Base-by-base conservation (phyloP, 768 basidiomycete genomes). In the Trametes punicea region DNA sequence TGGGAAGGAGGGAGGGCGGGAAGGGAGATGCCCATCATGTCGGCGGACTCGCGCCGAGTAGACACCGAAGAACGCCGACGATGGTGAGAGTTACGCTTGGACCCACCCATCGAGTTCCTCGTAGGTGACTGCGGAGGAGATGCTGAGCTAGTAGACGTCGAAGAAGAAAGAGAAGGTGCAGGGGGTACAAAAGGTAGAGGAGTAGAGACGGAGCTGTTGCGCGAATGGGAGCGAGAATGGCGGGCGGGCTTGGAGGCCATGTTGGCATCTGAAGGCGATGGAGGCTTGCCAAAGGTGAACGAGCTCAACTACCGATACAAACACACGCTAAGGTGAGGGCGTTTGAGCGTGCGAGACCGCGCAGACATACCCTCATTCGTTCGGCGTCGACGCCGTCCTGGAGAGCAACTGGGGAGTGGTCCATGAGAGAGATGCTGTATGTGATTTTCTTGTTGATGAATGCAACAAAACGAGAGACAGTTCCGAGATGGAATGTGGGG, bases 11-110 rank as follows among this genome's bases (percentile, higher is more conserved):
- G 82, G 23, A 90, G 77, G 57, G 55, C 85, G 11, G 88, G 84
- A 34, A 89, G 73, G 21, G 86, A 72, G 11, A 90, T 81, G 25
- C 91, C 90, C 89, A 96, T 94, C 66, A 96, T 75, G 65, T 95
- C 93, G 16, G 91, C 88, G 18, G 91, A 93, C 74, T 96, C 93
- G 62, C 80, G 81, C 58, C 92, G 85, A 36, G 93, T 95, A 9
- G 93, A 92, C 25, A 96, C 90, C 23, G 90, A 92, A 1, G 92
- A 93, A 38, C 83, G 82, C 45, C 93, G 89, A 13, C 83, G 80
- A 64, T 95, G 93, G 63, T 92, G 91, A 0, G 93, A 94, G 56
- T 80, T 80, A 62, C 84, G 87, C 64, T 84, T 87, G 25, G 79
- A 31, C 25, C 63, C 64, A 45, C 64, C 62, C 8, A 56, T 51